A percentile compares a stretch with the other conserved stretches of the same genome.
Conservation (phyloP, 495 filamentous ascomycete species). For the Echria macrotheca region DNA sequence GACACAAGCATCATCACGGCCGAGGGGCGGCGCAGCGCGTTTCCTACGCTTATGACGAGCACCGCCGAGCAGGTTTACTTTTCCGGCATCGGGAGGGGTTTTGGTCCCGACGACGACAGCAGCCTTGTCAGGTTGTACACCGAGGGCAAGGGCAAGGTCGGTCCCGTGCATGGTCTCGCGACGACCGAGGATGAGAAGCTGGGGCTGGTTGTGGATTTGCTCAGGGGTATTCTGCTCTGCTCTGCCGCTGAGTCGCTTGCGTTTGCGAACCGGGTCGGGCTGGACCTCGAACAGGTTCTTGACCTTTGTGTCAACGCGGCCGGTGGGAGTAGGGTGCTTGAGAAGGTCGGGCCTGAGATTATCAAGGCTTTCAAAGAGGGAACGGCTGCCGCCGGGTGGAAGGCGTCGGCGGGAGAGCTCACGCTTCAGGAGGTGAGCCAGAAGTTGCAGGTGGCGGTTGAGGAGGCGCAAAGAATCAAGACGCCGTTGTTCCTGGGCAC, state of each 20-base stretch:
- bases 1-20: constrained; percentile 76
- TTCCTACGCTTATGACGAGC: constrained; percentile 66
- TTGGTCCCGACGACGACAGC: constrained; percentile 63
- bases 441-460: constrained; percentile 46
- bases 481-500: constrained; percentile 35
- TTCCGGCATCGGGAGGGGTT: constrained; percentile 53
- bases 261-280: constrained; percentile 56
- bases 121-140: constrained; percentile 61
- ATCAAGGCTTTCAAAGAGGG: constrained; percentile 34
- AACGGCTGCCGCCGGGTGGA: constrained; percentile 13
- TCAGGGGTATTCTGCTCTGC: constrained; percentile 60
- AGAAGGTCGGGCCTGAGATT: constrained; percentile 53
- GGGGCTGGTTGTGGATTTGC: constrained; percentile 52
- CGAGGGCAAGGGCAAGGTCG: constrained; percentile 32
- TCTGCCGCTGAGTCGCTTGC: constrained; percentile 61
- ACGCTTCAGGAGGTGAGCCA: constrained; percentile 39
- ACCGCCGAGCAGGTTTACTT: constrained; percentile 68
- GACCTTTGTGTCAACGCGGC: constrained; percentile 66
- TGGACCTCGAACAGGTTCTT: constrained; percentile 61
- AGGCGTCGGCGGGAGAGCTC: constrained; percentile 3
- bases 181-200: constrained; percentile 36
- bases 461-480: constrained; percentile 43
- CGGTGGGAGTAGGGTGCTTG: constrained; percentile 58
- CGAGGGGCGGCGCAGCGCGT: constrained; percentile 53
- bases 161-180: constrained; percentile 35